Conservation (phyloP, 345 rosid species). For the Kernera saxatilis region DNA sequence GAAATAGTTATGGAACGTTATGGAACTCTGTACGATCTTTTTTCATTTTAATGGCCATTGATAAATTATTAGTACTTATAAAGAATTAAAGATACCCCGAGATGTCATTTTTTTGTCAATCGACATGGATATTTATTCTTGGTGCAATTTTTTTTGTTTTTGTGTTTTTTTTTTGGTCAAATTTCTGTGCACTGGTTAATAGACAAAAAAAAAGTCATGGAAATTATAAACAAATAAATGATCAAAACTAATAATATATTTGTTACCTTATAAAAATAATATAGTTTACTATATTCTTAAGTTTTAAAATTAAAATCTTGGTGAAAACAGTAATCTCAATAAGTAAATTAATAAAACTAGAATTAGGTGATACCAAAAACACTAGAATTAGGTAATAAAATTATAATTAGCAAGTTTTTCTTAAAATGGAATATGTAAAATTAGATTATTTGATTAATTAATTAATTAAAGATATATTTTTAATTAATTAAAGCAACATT, state of each 20-base stretch:
- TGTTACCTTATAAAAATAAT: background rate
- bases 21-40: background rate
- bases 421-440: background rate
- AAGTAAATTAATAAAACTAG: background rate
- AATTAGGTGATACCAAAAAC: background rate
- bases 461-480: too few species aligned
- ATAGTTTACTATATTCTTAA: background rate
- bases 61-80: background rate
- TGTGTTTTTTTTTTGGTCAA: too few species aligned
- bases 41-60: background rate
- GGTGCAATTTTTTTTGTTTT: too few species aligned
- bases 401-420: background rate
- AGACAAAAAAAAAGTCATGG: too few species aligned
- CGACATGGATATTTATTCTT: background rate
- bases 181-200: too few species aligned
- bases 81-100: background rate
- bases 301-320: background rate
- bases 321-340: background rate
- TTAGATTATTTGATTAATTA: background rate
- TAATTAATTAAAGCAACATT: background rate
- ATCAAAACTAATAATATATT: background rate
- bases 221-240: too few species aligned
- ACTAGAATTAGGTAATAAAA: background rate
- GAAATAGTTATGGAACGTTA: background rate
- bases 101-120: background rate